These are phyloP conservation scores for Penicillium bialowiezense DNA, from an alignment of 495 filamentous ascomycete species.

Conservation along the genomic window DNA sequence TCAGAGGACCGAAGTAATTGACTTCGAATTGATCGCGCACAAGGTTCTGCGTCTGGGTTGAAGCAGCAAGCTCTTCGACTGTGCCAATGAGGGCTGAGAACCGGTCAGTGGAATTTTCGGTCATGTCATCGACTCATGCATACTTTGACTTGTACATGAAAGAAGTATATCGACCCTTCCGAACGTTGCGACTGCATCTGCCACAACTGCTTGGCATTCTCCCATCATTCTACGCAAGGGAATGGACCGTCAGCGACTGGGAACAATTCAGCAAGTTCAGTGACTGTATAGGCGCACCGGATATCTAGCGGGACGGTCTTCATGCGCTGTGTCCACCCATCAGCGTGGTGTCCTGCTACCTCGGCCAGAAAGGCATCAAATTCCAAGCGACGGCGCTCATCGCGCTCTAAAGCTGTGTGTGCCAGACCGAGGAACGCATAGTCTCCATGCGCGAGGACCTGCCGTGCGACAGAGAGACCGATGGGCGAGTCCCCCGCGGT, in stretches of 20 bases:
- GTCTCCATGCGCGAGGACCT: conserved; percentile 81
- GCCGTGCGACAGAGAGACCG: conserved; percentile 65
- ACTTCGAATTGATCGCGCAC: conserved; percentile 90
- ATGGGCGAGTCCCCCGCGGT: conserved; percentile 82
- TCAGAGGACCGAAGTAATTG: conserved; percentile 91
- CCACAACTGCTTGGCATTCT: conserved; percentile 76
- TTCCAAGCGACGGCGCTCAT: conserved; percentile 45
- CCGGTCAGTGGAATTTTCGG: neutral
- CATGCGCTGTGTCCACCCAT: conserved; percentile 45
- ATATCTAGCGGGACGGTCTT: conserved; percentile 48
- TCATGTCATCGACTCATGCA: neutral
- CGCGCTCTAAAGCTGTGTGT: conserved; percentile 45
- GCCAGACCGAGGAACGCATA: conserved; percentile 75
- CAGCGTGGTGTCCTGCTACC: conserved; percentile 61
- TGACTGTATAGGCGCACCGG: conserved; percentile 34
- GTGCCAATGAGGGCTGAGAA: conserved; percentile 72
- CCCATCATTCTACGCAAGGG: conserved; percentile 41
- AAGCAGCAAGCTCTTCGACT: conserved; percentile 82
- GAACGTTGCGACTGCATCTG: conserved; percentile 79
- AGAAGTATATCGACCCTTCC: conserved; percentile 85
- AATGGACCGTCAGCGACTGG: conserved; percentile 12
- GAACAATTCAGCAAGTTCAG: neutral
- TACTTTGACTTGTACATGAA: conserved; percentile 82
- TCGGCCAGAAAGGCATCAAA: conserved; percentile 58
- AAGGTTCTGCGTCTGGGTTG: conserved; percentile 68